Conservation (phyloP, 2,329 filamentous ascomycete genomes). For the Meredithiella fracta region DNA sequence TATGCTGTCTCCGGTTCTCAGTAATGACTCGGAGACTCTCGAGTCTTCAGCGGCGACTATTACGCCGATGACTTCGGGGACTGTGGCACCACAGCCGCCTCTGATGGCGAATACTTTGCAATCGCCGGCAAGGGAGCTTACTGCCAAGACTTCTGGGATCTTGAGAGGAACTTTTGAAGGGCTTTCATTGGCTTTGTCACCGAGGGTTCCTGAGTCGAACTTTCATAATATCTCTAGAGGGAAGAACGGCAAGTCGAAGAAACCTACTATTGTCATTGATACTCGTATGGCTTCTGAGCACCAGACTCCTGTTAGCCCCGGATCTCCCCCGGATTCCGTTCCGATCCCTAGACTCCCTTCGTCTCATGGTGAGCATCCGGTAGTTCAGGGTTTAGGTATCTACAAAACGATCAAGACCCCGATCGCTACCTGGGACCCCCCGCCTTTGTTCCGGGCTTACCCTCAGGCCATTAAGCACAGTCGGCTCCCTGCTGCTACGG, state of each 20-base stretch:
- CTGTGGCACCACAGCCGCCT: neutral
- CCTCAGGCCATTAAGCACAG: constrained; percentile 67
- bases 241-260: constrained; percentile 10
- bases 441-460: constrained; percentile 74
- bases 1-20: neutral
- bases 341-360: constrained; percentile 12
- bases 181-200: constrained; percentile 19
- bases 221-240: constrained; percentile 9
- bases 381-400: constrained; percentile 16
- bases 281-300: constrained; percentile 4
- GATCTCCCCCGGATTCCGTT: constrained; percentile 8
- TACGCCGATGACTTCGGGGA: neutral
- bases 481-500: constrained; percentile 47
- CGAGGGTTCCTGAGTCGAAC: constrained; percentile 3
- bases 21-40: neutral
- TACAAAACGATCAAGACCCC: constrained; percentile 16
- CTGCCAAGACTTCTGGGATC: constrained; percentile 8
- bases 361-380: constrained; percentile 1
- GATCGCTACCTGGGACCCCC: constrained; percentile 42
- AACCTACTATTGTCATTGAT: constrained; percentile 14
- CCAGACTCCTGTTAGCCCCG: constrained; percentile 4
- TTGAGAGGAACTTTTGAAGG: constrained; percentile 29
- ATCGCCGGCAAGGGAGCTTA: neutral
- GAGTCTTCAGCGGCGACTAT: neutral
- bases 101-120: neutral